phyloP scores from a whole-genome alignment of 108 stramenopile genomes.

The Cyclotella kingstonii region DNA sequence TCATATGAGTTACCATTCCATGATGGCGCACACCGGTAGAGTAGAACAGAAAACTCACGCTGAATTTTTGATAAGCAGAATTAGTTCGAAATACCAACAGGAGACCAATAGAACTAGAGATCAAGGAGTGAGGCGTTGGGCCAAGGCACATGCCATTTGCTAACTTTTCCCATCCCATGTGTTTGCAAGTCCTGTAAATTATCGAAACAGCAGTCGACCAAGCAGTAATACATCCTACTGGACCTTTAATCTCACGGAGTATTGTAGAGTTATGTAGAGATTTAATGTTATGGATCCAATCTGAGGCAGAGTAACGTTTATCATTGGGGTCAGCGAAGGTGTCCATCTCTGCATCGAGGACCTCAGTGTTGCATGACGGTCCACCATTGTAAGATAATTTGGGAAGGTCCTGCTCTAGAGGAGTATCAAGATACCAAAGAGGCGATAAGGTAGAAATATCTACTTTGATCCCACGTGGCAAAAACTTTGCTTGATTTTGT shows the following conservation, averaged over 20 bases:
- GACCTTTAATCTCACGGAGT: constrained; percentile 48
- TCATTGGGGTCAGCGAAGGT: constrained; percentile 40
- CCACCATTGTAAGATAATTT: background rate
- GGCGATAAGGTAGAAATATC: too few species aligned
- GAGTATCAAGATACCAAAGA: background rate
- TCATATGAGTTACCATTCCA: too few species aligned
- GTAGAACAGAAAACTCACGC: too few species aligned
- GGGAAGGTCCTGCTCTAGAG: background rate
- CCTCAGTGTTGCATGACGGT: constrained; percentile 17
- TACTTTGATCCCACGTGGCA: too few species aligned
- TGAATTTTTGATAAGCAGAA: constrained; percentile 73
- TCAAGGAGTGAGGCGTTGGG: constrained; percentile 60
- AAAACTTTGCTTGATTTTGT: too few species aligned
- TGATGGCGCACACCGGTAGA: too few species aligned
- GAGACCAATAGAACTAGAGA: constrained; percentile 68
- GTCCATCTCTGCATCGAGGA: constrained; percentile 34
- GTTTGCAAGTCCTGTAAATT: constrained; percentile 24
- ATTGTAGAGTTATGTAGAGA: constrained; percentile 58
- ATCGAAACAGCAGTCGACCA: constrained; percentile 48
- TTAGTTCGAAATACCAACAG: constrained; percentile 82
- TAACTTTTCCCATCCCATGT: constrained; percentile 10
- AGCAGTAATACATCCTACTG: constrained; percentile 39
- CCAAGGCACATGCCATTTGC: constrained; percentile 52
- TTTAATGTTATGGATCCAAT: constrained; percentile 73
- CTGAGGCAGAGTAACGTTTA: constrained; percentile 56